Percentiles rank a stretch among this genome's conserved stretches.
phyloP scores from a whole-genome alignment of 179 eudicot species.

The Spinacia oleracea region DNA sequence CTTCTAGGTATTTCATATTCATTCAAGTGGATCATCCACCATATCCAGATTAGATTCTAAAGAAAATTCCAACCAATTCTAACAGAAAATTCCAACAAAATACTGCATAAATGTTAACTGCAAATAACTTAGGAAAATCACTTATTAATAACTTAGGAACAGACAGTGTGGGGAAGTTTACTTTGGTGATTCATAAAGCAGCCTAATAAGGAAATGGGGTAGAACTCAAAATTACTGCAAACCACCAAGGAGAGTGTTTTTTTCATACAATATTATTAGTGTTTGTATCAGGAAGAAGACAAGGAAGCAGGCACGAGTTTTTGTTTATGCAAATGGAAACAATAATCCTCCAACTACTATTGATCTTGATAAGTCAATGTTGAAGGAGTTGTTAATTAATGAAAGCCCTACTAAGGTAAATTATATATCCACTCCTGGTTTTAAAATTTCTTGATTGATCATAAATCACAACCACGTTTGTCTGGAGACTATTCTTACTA shows the following conservation, averaged over 20 bases:
- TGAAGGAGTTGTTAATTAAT: conserved; percentile 80
- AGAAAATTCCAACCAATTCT: too few species aligned
- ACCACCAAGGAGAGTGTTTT: neutral
- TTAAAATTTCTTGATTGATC: neutral
- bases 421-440: neutral
- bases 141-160: too few species aligned
- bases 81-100: too few species aligned
- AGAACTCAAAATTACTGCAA: neutral
- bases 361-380: conserved; percentile 66
- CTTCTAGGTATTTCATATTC: too few species aligned
- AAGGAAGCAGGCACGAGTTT: conserved; percentile 68
- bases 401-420: conserved; percentile 93
- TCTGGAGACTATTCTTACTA: neutral
- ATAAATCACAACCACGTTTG: neutral
- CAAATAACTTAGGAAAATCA: too few species aligned
- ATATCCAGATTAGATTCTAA: too few species aligned
- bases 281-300: conserved; percentile 54
- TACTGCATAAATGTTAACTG: too few species aligned
- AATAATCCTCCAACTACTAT: conserved; percentile 81
- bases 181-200: too few species aligned
- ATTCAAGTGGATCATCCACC: too few species aligned
- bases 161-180: too few species aligned
- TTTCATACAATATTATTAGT: neutral
- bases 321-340: conserved; percentile 75
- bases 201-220: neutral